phyloP scores from a whole-genome alignment of 1,139 yeast genomes.

The Kurtzmaniella natalensis region DNA sequence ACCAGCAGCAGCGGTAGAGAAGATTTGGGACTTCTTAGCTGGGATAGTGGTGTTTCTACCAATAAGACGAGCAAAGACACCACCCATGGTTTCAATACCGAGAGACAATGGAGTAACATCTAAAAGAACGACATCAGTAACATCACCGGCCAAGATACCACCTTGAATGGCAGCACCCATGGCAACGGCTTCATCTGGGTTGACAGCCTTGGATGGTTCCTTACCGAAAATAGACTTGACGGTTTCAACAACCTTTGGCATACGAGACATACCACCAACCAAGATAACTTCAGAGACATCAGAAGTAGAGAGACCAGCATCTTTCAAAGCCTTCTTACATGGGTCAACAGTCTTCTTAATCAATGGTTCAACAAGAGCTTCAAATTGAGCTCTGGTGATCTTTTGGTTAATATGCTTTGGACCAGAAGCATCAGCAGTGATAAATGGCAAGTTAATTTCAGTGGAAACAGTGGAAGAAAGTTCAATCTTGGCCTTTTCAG shows the following conservation, averaged over 20 bases:
- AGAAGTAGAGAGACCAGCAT: constrained; percentile 81
- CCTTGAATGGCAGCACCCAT: constrained; percentile 99
- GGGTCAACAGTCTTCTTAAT: constrained; percentile 94
- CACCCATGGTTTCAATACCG: constrained; percentile 99
- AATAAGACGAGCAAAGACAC: constrained; percentile 96
- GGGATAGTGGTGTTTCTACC: constrained; percentile 98
- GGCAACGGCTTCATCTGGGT: constrained; percentile 99
- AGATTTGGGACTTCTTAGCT: constrained; percentile 93
- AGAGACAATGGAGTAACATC: constrained; percentile 98
- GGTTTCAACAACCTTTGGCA: constrained; percentile 99
- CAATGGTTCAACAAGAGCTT: constrained; percentile 83
- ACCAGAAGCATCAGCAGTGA: constrained; percentile 93
- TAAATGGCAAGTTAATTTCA: constrained; percentile 95
- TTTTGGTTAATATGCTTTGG: constrained; percentile 98
- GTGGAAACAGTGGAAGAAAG: constrained; percentile 91
- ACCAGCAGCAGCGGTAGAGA: constrained; percentile 98
- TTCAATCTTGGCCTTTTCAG: constrained; percentile 99
- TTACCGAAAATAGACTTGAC: constrained; percentile 89
- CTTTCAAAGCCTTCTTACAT: constrained; percentile 97
- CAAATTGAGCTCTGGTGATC: constrained; percentile 90
- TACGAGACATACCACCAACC: constrained; percentile 99
- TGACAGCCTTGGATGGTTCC: constrained; percentile 97
- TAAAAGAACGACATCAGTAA: constrained; percentile 87
- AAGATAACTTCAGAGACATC: constrained; percentile 92
- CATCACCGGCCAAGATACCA: constrained; percentile 98